phyloP scores from a whole-genome alignment of 2,329 filamentous ascomycete species.

The Hirsutella rhossiliensis region DNA sequence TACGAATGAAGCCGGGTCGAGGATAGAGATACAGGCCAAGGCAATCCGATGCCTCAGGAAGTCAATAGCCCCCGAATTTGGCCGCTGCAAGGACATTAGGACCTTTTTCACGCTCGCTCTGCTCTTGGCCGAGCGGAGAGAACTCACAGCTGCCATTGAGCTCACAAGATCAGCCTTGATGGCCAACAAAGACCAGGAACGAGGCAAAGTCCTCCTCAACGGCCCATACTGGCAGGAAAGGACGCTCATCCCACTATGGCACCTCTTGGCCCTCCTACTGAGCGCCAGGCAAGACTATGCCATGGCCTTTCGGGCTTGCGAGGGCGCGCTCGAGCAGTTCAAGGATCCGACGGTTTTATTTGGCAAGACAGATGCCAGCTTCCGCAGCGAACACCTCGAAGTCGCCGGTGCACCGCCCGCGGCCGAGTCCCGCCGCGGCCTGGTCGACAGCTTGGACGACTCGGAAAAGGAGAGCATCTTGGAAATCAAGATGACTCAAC shows the following conservation, averaged over 20 bases:
- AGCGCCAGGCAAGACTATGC: constrained; percentile 78
- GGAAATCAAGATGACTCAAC: constrained; percentile 93
- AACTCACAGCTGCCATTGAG: constrained; percentile 70
- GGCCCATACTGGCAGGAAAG: constrained; percentile 50
- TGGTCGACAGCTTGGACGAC: constrained; percentile 71
- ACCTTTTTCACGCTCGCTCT: constrained; percentile 70
- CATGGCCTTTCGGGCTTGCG: constrained; percentile 71
- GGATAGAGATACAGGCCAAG: constrained; percentile 63
- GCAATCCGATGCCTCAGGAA: constrained; percentile 66
- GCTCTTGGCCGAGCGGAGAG: constrained; percentile 79
- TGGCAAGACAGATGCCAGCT: constrained; percentile 43
- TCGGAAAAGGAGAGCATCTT: constrained; percentile 77
- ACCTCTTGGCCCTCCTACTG: constrained; percentile 74
- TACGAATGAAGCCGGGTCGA: constrained; percentile 61
- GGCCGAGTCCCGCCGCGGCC: constrained; percentile 24
- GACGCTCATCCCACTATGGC: constrained; percentile 71
- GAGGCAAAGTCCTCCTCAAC: constrained; percentile 29
- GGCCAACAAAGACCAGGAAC: constrained; percentile 36
- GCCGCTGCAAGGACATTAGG: constrained; percentile 56
- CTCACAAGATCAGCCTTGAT: constrained; percentile 67
- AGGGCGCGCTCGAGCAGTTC: constrained; percentile 86
- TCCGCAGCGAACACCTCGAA: constrained; percentile 57
- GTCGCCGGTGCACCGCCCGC: constrained; percentile 26
- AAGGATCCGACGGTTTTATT: constrained; percentile 59
- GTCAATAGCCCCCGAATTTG: constrained; percentile 55